Conservation (phyloP, 805 yeast species). For the Torulaspora franciscae region DNA sequence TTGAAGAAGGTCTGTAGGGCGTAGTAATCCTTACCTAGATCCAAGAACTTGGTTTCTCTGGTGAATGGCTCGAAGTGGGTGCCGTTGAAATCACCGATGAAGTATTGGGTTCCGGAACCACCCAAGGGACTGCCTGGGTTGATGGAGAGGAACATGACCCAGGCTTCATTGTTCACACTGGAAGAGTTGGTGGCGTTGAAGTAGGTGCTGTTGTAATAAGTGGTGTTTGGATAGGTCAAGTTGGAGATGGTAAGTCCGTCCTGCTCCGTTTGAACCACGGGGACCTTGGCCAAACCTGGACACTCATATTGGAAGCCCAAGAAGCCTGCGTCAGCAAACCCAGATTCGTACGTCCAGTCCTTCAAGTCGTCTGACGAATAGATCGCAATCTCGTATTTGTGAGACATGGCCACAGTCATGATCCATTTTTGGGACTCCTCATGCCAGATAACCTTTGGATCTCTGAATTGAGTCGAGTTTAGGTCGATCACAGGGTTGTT, state of each 20-base stretch:
- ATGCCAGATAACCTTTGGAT: conserved; percentile 39
- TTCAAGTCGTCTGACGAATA: conserved; percentile 29
- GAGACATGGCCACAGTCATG: conserved; percentile 32
- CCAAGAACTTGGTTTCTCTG: conserved; percentile 31
- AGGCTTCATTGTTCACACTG: conserved; percentile 21
- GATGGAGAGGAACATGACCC: conserved; percentile 40
- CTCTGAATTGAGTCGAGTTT: conserved; percentile 33
- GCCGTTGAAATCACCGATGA: conserved; percentile 42
- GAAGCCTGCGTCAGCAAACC: conserved; percentile 28
- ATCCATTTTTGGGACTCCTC: conserved; percentile 32
- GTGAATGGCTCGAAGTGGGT: conserved; percentile 34
- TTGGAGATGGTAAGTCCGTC: conserved; percentile 2
- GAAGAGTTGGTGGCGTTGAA: conserved; percentile 11
- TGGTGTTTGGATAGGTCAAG: conserved; percentile 7
- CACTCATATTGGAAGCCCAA: conserved; percentile 42
- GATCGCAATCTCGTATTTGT: conserved; percentile 30
- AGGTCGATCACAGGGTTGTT: conserved; percentile 35
- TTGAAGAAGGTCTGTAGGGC: conserved; percentile 38
- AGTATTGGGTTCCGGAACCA: conserved; percentile 40
- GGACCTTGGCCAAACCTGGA: conserved; percentile 37
- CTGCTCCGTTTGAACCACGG: conserved; percentile 17
- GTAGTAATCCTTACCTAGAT: conserved; percentile 39
- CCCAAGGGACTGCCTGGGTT: conserved; percentile 43
- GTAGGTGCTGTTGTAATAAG: conserved; percentile 9
- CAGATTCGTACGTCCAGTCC: conserved; percentile 30